Evolutionary conservation across 164 flowering plant genomes (phyloP).

Genomic region (Platanus orientalis): DNA sequence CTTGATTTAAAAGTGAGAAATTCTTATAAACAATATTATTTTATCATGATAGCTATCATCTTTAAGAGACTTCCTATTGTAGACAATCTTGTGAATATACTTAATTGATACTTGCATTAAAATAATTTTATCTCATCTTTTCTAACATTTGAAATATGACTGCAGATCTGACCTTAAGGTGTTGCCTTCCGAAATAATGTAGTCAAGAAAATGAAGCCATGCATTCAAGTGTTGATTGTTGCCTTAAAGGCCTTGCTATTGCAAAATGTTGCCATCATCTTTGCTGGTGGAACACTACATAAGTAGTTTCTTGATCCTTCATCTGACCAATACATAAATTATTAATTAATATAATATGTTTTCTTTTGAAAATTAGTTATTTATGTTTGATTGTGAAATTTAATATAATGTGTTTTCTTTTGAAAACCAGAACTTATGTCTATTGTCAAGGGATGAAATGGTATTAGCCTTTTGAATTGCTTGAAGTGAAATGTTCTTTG

Average conservation of each 20-base stretch:
- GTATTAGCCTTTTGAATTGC: too few species aligned
- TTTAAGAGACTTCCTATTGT: too few species aligned
- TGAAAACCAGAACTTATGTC: too few species aligned
- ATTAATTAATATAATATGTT: background rate
- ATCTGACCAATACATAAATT: background rate
- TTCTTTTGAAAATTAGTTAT: too few species aligned
- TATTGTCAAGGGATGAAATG: too few species aligned
- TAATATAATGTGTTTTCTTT: too few species aligned
- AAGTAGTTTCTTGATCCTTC: conserved; percentile 41
- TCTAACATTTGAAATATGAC: background rate
- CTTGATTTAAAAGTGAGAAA: too few species aligned
- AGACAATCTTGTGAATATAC: too few species aligned
- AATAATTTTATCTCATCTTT: too few species aligned
- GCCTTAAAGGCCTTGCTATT: conserved; percentile 65
- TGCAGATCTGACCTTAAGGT: conserved; percentile 84
- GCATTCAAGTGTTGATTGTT: conserved; percentile 15
- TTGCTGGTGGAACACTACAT: conserved; percentile 91
- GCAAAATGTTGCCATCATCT: conserved; percentile 98
- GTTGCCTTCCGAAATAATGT: conserved; percentile 50
- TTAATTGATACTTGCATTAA: too few species aligned
- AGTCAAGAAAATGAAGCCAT: conserved; percentile 8
- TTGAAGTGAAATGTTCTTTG: too few species aligned
- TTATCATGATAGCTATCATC: background rate
- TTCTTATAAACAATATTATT: background rate
- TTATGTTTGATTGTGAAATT: too few species aligned